Evolutionary conservation across 345 rosid genomes (phyloP).

Genomic region (Arabis hirsuta): DNA sequence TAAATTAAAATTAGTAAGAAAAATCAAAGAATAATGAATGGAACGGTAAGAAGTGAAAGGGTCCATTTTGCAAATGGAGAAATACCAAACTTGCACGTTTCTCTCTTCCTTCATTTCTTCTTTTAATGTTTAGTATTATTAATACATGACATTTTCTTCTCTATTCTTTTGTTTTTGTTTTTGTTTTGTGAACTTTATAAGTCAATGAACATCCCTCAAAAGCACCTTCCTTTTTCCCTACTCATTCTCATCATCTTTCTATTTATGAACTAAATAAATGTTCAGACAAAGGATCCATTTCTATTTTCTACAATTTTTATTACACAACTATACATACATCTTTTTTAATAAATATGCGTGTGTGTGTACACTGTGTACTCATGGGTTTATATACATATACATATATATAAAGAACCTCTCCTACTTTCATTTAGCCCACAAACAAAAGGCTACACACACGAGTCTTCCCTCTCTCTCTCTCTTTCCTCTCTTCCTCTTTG

Average conservation of each 20-base stretch:
- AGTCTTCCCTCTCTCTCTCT: slow-evolving; percentile 28
- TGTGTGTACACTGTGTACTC: background rate
- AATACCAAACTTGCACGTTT: slow-evolving; percentile 44
- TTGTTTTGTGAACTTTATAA: slow-evolving; percentile 2
- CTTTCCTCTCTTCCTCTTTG: slow-evolving; percentile 10
- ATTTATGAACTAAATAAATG: slow-evolving; percentile 36
- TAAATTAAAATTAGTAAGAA: background rate
- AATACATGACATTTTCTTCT: slow-evolving; percentile 35
- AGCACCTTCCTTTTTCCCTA: slow-evolving; percentile 33
- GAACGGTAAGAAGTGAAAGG: slow-evolving; percentile 29
- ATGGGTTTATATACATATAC: slow-evolving; percentile 28
- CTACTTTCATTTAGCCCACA: slow-evolving; percentile 41
- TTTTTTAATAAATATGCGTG: background rate
- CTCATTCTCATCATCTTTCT: slow-evolving; percentile 33
- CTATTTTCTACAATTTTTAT: slow-evolving; percentile 27
- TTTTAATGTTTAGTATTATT: background rate
- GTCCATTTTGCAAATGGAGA: slow-evolving; percentile 35
- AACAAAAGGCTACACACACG: slow-evolving; percentile 29
- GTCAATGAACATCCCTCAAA: slow-evolving; percentile 41
- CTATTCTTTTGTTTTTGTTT: background rate
- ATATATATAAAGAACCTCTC: slow-evolving; percentile 29
- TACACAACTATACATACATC: slow-evolving; percentile 11
- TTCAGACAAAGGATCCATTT: slow-evolving; percentile 34
- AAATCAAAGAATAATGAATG: background rate
- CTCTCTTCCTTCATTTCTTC: slow-evolving; percentile 28